Base-by-base conservation (phyloP, 1,284 basidiomycete genomes). In the Veloporphyrellus conicus region DNA sequence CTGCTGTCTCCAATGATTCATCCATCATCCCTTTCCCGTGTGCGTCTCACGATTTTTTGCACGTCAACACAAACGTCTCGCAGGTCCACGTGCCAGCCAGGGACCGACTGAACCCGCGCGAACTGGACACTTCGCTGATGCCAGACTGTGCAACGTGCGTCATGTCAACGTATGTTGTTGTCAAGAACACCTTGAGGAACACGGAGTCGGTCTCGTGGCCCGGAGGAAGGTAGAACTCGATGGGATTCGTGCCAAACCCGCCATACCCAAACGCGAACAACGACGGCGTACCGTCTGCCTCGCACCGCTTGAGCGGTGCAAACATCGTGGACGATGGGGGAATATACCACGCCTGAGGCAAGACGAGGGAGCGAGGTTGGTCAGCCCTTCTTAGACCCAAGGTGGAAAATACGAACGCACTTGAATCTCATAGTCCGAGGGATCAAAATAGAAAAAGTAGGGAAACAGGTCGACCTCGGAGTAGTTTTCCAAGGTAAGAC, bases 401-500 rank as follows among this genome's bases (percentile, higher is more conserved):
- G 8, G 22, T 32, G 15, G 10, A 16, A 20, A 31, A 15, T 7
- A 43, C 4, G n/a, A 11, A 58, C 49, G 19, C 3, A 62, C 57
- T 12, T 52, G 39, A 22, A 62, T 14, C 29, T 47, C 40, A 5
- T 62, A 60, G 34, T 62, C 57, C 5, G 49, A 60, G 6, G 59
- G 59, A 9, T 59, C 60, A 16, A 59, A 56, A 36, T 62, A 59
- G 45, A 62, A 59, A 18, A 59, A 15, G 39, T 62, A 59, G 12
- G 60, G 57, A 9, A 58, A 59, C 3, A 62, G 42, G 34, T 62
- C 55, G 19, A 44, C 45, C 0, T 52, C 36, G n/a, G 57, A 62
- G 18, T 0, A 27, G 37, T 59, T 59, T 38, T 58, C 49, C 40
- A 60, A 41, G 23, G 55, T 59, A n/a, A 59, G 36, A 11, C 57